Evolutionary conservation across 1,284 basidiomycete genomes (phyloP), one percentile per base, ranked within the genome.

Genomic region (Pascua sp.): DNA sequence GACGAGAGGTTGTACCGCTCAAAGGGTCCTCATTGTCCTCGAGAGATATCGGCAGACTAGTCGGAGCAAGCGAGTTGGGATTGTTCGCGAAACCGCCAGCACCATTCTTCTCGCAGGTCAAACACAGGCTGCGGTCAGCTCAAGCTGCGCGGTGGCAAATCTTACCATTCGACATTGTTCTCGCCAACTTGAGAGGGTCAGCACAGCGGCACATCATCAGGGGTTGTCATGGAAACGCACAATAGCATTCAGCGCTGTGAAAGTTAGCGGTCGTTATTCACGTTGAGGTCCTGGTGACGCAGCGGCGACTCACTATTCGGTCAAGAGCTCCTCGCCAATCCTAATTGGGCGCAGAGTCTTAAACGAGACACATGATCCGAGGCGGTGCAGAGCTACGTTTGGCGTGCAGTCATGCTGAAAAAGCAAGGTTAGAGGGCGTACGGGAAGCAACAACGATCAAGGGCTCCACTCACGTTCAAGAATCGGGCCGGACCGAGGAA

Each of bases 401-500:
- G 75, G 75, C 12, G 67, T 58, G 57, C 76, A 78, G 56, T 78
- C 76, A 50, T 78, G 76, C 73, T 76, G 42, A 2, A 49, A 2
- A 32, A 32, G 7, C 24, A 32, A 32, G 24, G 24, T 32, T 7
- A 32, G 24, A 32, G 24, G 4, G 24, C 24, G 24, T 4, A 32
- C 7, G 24, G 49, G 47, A 37, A 52, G 49, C 42, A 13, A 36
- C 47, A n/a, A n/a, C 9, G 10, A 24, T 3, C 18, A 24, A 3
- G 39, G 8, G 9, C 17, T 24, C 36, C 8, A 67, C 73, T 59
- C 53, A 76, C 75, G 56, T 78, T 78, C 43, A 78, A 57, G 49
- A 78, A 78, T 18, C 75, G 64, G 0, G 75, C 76, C 0, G 76
- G 75, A n/a, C 76, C 76, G 2, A 78, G 66, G 61, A 76, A 78